Base-by-base conservation (phyloP, 2,329 filamentous ascomycete species). In the Aphanocladium album region DNA sequence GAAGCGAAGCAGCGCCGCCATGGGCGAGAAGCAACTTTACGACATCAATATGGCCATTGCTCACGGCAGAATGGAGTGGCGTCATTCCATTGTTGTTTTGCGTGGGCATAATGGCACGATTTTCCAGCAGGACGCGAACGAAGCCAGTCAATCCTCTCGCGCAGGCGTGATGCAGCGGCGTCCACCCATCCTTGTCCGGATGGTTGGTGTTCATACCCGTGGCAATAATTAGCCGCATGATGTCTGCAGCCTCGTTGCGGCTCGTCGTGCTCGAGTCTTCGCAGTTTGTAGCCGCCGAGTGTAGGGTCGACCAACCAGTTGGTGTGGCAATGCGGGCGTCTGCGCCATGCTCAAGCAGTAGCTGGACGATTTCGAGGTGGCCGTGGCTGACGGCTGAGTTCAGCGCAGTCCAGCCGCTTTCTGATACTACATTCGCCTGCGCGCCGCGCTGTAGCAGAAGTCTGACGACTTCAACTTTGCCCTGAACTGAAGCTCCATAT, bases 341-440 rank as follows among this genome's bases (percentile, higher is more conserved):
- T 39, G 60, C 60, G 2, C 60, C 60, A n/a, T 57, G 14, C 45
- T 61, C 21, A 27, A 61, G 30, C 21, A 61, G 35, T 23, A 57
- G 43, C 43, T 52, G 33, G 25, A 37, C 27, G 16, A 52, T 9
- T 45, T 57, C 23, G 52, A 51, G 14, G 50, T 35, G n/a, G 45
- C 60, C 35, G 27, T 37, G 57, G 52, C 50, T 52, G n/a, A 50
- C 45, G 9, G 60, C 60, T 41, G 19, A 21, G 37, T 39, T 45
- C 8, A 61, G 12, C 43, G 50, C 23, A 33, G 49, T 52, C 52
- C n/a, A 57, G 23, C 25, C 60, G 30, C 50, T 51, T 23, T 12
- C n/a, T 7, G 49, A 41, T 17, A 37, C 46, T 3, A 12, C n/a
- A 12, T 52, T 33, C 9, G 19, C 27, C 4, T 21, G 27, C 30